Conservation (phyloP, 1,284 basidiomycete genomes). For the Leccinum brunneo-olivaceum region DNA sequence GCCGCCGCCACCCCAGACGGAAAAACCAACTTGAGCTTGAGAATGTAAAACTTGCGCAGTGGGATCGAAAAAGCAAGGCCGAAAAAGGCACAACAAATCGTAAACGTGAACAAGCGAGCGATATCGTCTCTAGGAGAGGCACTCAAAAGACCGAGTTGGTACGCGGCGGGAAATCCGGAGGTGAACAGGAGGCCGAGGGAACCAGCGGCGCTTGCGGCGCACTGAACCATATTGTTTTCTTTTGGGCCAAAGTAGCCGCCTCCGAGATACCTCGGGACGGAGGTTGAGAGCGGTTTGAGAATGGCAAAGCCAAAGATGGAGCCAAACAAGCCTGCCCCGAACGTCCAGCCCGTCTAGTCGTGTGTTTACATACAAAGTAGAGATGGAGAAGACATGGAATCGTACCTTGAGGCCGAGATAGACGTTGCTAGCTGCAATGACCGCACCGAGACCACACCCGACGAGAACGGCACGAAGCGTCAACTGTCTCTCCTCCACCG, state of each 20-base stretch:
- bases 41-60: conserved; percentile 59
- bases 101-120: conserved; percentile 57
- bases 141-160: conserved; percentile 46
- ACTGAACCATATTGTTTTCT: conserved; percentile 41
- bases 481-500: conserved; percentile 49
- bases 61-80: conserved; percentile 52
- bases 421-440: conserved; percentile 59
- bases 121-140: conserved; percentile 35
- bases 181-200: conserved; percentile 44
- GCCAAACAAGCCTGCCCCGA: conserved; percentile 56
- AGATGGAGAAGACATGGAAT: background rate
- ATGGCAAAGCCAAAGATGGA: conserved; percentile 44
- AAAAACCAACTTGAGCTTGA: conserved; percentile 64
- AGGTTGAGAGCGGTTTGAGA: conserved; percentile 51
- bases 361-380: background rate
- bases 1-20: conserved; percentile 67
- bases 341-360: conserved; percentile 52
- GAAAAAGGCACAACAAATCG: conserved; percentile 21
- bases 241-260: conserved; percentile 63
- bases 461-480: conserved; percentile 54
- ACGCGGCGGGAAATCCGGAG: conserved; percentile 59
- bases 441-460: conserved; percentile 38
- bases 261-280: conserved; percentile 42
- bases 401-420: conserved; percentile 57
- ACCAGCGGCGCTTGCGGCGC: conserved; percentile 37